These are phyloP conservation scores for Ramalina intermedia DNA, from an alignment of 495 filamentous ascomycete species.

Conservation along the genomic window DNA sequence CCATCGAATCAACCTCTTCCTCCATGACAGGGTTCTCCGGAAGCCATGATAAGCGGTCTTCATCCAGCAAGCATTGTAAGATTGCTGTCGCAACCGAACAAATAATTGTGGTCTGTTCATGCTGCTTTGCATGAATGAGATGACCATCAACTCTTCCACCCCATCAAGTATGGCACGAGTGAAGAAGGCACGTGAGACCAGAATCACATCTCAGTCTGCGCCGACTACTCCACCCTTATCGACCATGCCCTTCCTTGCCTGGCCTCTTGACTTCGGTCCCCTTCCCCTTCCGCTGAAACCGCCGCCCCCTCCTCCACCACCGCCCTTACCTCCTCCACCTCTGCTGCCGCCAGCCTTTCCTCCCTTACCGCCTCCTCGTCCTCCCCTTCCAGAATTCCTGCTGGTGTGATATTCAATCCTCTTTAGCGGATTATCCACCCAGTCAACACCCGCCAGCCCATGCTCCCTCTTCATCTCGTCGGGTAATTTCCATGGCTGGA, in stretches of 20 bases:
- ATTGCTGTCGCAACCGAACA: too few relatives aligned
- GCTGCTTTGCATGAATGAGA: too few relatives aligned
- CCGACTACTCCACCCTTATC: constrained; percentile 4
- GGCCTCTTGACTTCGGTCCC: constrained; percentile 7
- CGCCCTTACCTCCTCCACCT: constrained; percentile 11
- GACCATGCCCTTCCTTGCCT: constrained; percentile 12
- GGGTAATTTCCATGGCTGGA: constrained; percentile 47
- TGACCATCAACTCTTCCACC: too few relatives aligned
- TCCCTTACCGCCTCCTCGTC: constrained; percentile 12
- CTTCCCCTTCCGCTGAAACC: neutral
- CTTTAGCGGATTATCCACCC: constrained; percentile 39
- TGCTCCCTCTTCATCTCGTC: constrained; percentile 33
- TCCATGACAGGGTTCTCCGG: too few relatives aligned
- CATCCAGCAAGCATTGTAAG: too few relatives aligned
- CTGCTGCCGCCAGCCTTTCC: constrained; percentile 12
- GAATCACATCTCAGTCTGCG: neutral
- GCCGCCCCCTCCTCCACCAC: constrained; percentile 12
- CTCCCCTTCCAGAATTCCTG: constrained; percentile 18
- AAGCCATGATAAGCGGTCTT: too few relatives aligned
- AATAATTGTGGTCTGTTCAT: too few relatives aligned
- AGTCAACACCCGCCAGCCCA: constrained; percentile 37
- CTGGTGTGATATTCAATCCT: constrained; percentile 39
- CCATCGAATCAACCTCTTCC: too few relatives aligned
- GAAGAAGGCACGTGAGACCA: too few relatives aligned
- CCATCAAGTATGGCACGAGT: too few relatives aligned